Evolutionary conservation across 768 basidiomycete species (phyloP).

Genomic region (Lentinula sp.): DNA sequence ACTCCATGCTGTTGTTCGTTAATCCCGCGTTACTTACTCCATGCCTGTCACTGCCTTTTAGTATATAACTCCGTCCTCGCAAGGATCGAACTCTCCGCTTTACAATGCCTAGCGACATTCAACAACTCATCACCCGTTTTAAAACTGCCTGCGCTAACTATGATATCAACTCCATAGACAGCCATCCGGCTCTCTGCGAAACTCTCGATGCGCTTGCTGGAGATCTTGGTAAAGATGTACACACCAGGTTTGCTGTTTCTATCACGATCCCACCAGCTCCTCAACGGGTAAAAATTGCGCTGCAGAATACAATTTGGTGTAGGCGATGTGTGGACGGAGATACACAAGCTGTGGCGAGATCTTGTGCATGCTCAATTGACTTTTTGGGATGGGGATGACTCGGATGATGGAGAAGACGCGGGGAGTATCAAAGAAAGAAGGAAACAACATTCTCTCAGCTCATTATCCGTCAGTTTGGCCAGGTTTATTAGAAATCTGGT

Average conservation of each 20-base stretch:
- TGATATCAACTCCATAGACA: constrained; percentile 19
- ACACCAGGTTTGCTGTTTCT: constrained; percentile 26
- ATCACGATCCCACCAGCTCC: background rate
- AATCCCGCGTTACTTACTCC: background rate
- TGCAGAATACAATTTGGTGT: background rate
- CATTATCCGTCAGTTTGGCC: constrained; percentile 47
- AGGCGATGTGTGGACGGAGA: constrained; percentile 40
- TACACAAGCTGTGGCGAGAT: constrained; percentile 53
- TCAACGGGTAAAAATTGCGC: background rate
- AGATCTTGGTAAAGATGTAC: constrained; percentile 42
- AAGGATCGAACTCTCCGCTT: background rate
- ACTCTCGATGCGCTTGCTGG: constrained; percentile 46
- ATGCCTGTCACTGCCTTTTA: background rate
- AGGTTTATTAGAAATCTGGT: constrained; percentile 83
- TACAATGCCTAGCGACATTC: background rate
- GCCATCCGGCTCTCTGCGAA: constrained; percentile 11
- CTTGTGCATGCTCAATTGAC: constrained; percentile 41
- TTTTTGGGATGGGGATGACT: constrained; percentile 44
- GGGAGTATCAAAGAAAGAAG: constrained; percentile 18
- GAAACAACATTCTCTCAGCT: constrained; percentile 27
- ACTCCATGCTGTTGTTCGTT: background rate
- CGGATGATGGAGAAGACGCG: constrained; percentile 27
- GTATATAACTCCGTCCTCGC: background rate
- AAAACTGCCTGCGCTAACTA: constrained; percentile 36
- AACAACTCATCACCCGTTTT: constrained; percentile 23